Evolutionary conservation across 192 early-diverging fungal genomes (phyloP).

Genomic region (Linnemannia elongata): DNA sequence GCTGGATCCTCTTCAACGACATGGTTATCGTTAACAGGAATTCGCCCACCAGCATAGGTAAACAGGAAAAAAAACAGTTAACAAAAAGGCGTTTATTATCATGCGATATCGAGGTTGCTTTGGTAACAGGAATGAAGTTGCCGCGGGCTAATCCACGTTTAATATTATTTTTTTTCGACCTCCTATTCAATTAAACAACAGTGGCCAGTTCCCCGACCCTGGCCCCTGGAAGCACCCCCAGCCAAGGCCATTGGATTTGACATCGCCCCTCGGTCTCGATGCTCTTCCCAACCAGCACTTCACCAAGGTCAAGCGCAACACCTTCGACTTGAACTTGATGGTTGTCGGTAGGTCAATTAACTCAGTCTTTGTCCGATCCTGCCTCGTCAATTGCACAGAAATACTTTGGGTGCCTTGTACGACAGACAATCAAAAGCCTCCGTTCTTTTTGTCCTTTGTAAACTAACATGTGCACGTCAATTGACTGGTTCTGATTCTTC

Average conservation of each 20-base stretch:
- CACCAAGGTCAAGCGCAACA: constrained; percentile 72
- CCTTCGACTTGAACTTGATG: constrained; percentile 95
- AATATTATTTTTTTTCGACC: not conserved
- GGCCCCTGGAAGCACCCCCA: constrained; percentile 89
- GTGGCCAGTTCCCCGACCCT: constrained; percentile 78
- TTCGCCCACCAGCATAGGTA: constrained; percentile 71
- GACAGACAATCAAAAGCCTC: constrained; percentile 4
- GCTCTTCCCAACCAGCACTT: constrained; percentile 80
- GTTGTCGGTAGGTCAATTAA: constrained; percentile 81
- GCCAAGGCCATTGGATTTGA: constrained; percentile 67
- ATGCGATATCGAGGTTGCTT: not conserved
- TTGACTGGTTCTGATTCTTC: not conserved
- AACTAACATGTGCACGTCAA: constrained; percentile 15
- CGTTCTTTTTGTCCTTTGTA: constrained; percentile 10
- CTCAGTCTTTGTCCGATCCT: not conserved
- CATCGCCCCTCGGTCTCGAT: constrained; percentile 76
- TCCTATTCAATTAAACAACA: constrained; percentile 18
- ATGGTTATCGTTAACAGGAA: constrained; percentile 55
- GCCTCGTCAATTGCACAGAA: not conserved
- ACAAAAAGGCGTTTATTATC: not conserved
- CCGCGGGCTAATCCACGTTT: not conserved
- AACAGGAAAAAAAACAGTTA: not conserved
- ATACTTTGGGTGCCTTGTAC: constrained; percentile 1
- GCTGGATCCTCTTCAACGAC: not conserved
- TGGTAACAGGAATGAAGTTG: not conserved